Evolutionary conservation across 306 rosid species (phyloP).

Genomic region (Gastrolobium villosum): DNA sequence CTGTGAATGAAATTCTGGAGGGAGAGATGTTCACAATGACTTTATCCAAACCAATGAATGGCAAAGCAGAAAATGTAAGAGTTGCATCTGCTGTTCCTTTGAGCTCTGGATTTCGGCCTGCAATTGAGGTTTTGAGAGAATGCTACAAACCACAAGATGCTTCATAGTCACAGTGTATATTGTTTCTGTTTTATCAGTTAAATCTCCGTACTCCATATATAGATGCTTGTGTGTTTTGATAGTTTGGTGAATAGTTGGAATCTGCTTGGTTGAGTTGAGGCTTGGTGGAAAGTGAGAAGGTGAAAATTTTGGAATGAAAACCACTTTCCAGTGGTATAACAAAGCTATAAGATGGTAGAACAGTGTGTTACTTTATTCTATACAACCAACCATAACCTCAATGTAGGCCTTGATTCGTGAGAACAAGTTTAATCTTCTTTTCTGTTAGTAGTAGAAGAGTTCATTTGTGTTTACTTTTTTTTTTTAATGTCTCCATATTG

Average conservation of each 20-base stretch:
- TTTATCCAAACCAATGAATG: conserved; percentile 65
- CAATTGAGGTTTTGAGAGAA: conserved; percentile 61
- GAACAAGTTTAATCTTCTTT: background rate
- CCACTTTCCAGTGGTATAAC: background rate
- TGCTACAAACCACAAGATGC: conserved; percentile 47
- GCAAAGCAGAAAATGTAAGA: conserved; percentile 63
- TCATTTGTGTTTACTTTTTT: background rate
- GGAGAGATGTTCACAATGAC: conserved; percentile 76
- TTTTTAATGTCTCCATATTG: background rate
- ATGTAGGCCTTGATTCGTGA: background rate
- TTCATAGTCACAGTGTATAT: conserved; percentile 33
- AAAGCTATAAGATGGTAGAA: background rate
- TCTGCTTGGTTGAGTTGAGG: background rate
- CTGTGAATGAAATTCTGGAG: conserved; percentile 62
- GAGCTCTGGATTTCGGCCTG: conserved; percentile 65
- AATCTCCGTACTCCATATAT: background rate
- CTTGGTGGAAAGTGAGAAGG: background rate
- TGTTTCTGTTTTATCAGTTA: background rate
- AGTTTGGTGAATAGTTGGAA: background rate
- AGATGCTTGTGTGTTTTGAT: background rate
- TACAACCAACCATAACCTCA: background rate
- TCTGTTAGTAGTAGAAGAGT: background rate
- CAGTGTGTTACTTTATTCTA: background rate
- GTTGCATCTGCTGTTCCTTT: conserved; percentile 62
- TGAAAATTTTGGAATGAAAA: background rate